A percentile compares a stretch with the other conserved stretches of the same genome.
Evolutionary conservation across 1,284 basidiomycete genomes (phyloP).

Genomic region (Ceratorhiza oryzae-sativae): DNA sequence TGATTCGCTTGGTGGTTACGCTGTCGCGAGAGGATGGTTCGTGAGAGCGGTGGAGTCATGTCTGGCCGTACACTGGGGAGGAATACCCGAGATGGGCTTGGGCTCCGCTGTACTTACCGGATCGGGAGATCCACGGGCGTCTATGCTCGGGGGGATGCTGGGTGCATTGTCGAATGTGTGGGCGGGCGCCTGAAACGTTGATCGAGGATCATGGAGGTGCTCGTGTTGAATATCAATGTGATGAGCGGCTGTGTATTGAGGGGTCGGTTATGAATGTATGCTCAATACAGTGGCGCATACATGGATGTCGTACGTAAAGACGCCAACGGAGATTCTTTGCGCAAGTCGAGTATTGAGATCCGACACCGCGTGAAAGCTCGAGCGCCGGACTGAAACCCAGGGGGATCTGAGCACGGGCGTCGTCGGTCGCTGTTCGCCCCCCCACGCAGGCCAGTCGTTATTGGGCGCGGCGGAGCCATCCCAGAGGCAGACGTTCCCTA

Average conservation of each 20-base stretch:
- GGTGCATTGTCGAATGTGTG: not conserved
- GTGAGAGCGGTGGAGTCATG: no score
- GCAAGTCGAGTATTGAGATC: not conserved
- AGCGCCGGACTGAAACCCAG: not conserved
- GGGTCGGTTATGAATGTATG: not conserved
- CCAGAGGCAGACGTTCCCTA: not conserved
- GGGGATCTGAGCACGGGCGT: not conserved
- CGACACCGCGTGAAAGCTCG: not conserved
- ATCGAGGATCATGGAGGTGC: not conserved
- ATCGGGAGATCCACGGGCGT: not conserved
- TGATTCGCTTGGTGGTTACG: no score
- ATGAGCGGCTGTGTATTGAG: no score
- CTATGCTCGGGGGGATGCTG: not conserved
- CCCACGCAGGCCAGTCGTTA: no score
- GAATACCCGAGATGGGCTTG: not conserved
- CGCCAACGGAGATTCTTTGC: not conserved
- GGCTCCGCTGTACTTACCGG: not conserved
- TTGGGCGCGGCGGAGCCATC: not conserved
- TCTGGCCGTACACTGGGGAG: no score
- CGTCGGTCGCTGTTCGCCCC: no score
- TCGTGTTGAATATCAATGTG: not conserved
- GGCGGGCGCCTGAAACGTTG: not conserved
- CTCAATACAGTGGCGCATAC: not conserved
- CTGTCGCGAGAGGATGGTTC: no score
- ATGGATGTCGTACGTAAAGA: not conserved